Percentiles rank a stretch among this genome's conserved stretches.
Evolutionary conservation across 805 yeast species (phyloP).

Genomic region (Nakazawaea holstii): DNA sequence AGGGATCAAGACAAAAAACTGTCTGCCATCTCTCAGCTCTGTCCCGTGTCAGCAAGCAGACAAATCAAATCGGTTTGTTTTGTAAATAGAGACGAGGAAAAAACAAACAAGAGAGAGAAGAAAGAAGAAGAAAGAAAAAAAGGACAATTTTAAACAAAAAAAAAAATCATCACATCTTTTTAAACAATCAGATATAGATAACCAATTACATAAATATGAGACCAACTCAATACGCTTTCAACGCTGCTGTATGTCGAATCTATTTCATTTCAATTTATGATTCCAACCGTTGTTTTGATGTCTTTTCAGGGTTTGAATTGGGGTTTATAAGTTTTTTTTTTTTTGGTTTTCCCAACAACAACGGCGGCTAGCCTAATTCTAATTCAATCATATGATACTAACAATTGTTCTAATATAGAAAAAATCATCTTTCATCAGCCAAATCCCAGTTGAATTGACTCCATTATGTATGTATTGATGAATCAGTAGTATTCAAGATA

Average conservation of each 20-base stretch:
- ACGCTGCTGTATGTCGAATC: constrained; percentile 38
- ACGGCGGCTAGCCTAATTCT: no score
- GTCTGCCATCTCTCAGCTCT: no score
- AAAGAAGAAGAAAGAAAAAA: neutral
- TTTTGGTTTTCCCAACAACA: no score
- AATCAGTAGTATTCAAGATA: no score
- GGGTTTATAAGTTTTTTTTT: constrained; percentile 5
- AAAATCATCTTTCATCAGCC: constrained; percentile 17
- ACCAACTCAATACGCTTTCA: constrained; percentile 40
- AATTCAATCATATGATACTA: neutral
- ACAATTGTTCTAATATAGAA: constrained; percentile 10
- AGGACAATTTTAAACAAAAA: no score
- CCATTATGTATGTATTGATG: constrained; percentile 33
- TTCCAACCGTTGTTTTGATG: neutral
- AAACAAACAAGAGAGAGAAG: no score
- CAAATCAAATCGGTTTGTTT: no score
- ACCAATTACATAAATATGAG: constrained; percentile 31
- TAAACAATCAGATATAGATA: neutral
- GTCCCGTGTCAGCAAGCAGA: no score
- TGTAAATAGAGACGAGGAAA: no score
- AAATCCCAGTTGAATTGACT: constrained; percentile 50
- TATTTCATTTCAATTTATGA: neutral
- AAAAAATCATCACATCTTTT: no score
- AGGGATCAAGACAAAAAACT: no score
- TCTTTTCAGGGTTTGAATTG: neutral